Evolutionary conservation across 2,329 filamentous ascomycete species (phyloP).

Genomic region (Lasiodiplodia sp.): DNA sequence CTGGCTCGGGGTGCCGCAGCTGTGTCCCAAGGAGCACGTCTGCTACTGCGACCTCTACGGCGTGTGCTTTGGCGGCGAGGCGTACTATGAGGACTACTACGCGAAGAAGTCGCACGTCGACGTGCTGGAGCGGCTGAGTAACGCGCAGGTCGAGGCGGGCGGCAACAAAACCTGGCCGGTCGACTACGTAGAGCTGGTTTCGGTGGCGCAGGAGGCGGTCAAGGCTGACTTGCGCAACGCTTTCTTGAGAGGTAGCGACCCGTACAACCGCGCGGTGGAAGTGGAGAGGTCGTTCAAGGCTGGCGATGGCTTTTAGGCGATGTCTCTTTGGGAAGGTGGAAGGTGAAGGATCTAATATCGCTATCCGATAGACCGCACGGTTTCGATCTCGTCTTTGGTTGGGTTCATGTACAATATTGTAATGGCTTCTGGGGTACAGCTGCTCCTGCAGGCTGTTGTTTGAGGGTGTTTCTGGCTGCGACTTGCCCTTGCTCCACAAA

Average conservation of each 20-base stretch:
- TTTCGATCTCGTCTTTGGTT: neutral
- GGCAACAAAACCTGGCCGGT: slow-evolving; percentile 33
- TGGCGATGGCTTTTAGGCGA: slow-evolving; percentile 55
- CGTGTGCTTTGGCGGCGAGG: slow-evolving; percentile 59
- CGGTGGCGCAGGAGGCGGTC: slow-evolving; percentile 46
- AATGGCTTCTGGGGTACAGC: neutral
- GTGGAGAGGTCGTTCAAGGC: slow-evolving; percentile 58
- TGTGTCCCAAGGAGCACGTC: slow-evolving; percentile 55
- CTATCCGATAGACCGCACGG: too few relatives aligned
- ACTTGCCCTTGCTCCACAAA: neutral
- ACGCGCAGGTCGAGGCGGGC: slow-evolving; percentile 43
- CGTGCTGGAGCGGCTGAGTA: slow-evolving; percentile 43
- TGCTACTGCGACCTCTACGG: slow-evolving; percentile 68
- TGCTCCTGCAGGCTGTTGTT: neutral
- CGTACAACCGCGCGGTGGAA: slow-evolving; percentile 55
- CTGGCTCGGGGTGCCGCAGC: slow-evolving; percentile 56
- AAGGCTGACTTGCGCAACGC: slow-evolving; percentile 49
- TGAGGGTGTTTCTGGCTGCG: neutral
- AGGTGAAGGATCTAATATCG: too few relatives aligned
- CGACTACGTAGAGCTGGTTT: slow-evolving; percentile 14
- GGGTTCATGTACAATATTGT: neutral
- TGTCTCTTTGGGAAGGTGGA: neutral
- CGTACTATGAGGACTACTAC: slow-evolving; percentile 53
- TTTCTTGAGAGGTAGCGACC: slow-evolving; percentile 54
- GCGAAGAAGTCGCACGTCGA: slow-evolving; percentile 46